Conservation (phyloP, 768 basidiomycete genomes). For the Cystobasidiopsis lactophilus region DNA sequence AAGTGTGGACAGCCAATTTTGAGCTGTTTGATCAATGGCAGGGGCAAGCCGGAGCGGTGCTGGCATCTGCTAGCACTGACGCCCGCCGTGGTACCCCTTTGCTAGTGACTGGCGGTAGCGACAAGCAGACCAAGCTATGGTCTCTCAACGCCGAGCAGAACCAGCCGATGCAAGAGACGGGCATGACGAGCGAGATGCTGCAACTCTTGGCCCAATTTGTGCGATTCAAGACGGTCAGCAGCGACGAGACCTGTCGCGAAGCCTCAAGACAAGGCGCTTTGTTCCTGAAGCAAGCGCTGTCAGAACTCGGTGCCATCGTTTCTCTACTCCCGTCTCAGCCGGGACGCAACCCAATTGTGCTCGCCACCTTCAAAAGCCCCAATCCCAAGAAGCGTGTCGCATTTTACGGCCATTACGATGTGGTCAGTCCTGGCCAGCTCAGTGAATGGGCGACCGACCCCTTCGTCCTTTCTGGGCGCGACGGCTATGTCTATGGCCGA, state of each 20-base stretch:
- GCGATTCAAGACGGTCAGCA: conserved; percentile 67
- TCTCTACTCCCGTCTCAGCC: conserved; percentile 57
- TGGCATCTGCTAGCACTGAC: conserved; percentile 23
- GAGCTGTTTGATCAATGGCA: conserved; percentile 63
- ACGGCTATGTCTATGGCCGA: conserved; percentile 75
- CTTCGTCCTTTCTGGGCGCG: conserved; percentile 54
- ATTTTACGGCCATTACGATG: conserved; percentile 98
- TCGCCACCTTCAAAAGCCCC: conserved; percentile 50
- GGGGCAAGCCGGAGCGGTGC: conserved; percentile 57
- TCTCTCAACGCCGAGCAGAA: not conserved
- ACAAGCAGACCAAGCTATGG: not conserved
- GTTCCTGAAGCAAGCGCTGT: conserved; percentile 70
- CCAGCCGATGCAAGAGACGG: not conserved
- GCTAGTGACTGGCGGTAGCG: conserved; percentile 1
- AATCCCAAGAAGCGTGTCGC: conserved; percentile 46
- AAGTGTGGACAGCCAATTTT: conserved; percentile 67
- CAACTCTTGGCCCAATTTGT: conserved; percentile 36
- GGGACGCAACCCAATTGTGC: conserved; percentile 61
- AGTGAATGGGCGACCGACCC: conserved; percentile 66
- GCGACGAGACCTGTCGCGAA: conserved; percentile 36
- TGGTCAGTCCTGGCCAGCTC: conserved; percentile 49
- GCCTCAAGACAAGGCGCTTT: conserved; percentile 88
- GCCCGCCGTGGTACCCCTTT: not conserved
- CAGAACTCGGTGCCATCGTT: conserved; percentile 67
- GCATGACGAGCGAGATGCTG: conserved; percentile 13